Evolutionary conservation across 2,329 filamentous ascomycete genomes (phyloP), one percentile per base, ranked within the genome.

Genomic region (Colletotrichum abscissum): DNA sequence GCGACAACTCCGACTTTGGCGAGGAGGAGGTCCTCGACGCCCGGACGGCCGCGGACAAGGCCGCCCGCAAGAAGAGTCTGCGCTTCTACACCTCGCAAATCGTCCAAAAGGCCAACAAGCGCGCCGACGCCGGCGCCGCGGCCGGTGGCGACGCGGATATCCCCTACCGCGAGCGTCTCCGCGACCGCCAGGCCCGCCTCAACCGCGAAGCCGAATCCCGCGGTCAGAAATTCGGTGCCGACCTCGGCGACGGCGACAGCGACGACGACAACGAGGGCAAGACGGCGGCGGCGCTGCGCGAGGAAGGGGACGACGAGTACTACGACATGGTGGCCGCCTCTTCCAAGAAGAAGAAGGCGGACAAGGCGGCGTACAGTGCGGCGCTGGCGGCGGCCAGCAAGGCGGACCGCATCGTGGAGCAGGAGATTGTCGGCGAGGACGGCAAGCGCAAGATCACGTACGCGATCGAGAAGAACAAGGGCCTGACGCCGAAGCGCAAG

Each of bases 31-130:
- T 87, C 4, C 89, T 98, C 72, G 94, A 95, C 67, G 91, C 92
- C 12, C 89, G 92, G 74, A 92, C 96, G 74, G 93, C 94, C 1
- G 94, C 93, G 55, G 94, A 97, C 79, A 99, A 99, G 84, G 94
- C 92, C 0, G 90, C 91, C 73, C 94, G 94, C 82, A 98, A 97
- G 88, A 98, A 97, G 87, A 95, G 91, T 76, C 89, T 99, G 71
- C 93, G 95, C 75, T 99, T 99, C 88, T 99, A 99, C 88, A 98
- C 97, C 2, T 98, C 95, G 3, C 97, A 99, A 81, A 97, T 99
- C 76, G 93, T 94, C 33, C 96, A 98, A 82, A 98, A 98, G 84
- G 92, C 94, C 69, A 97, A 95, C 85, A 95, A 94, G 81, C 94
- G 94, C 68, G 91, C 92, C 6, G 91, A 88, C 38, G 93, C 92